phyloP scores from a whole-genome alignment of 1,139 yeast species.

The Saccharomyces hybrid region DNA sequence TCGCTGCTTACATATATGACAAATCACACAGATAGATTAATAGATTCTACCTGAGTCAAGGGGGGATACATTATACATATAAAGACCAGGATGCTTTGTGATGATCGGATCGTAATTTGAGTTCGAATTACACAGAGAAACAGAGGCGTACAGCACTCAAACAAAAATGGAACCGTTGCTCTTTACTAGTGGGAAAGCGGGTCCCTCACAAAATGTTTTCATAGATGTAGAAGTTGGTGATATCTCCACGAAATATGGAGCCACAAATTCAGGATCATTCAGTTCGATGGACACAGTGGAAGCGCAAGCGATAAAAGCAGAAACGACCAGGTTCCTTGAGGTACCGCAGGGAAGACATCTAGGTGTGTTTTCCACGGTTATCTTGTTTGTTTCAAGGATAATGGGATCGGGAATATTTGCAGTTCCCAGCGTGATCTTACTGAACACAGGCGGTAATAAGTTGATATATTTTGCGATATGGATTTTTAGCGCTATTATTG shows the following conservation, averaged over 20 bases:
- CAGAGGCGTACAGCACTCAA: neutral
- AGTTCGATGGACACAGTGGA: conserved; percentile 8
- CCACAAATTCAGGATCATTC: conserved; percentile 3
- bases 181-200: neutral
- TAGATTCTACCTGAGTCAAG: neutral
- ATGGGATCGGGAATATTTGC: conserved; percentile 77
- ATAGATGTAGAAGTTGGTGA: conserved; percentile 3
- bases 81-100: neutral
- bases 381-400: conserved; percentile 58
- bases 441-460: conserved; percentile 62
- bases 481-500: conserved; percentile 51
- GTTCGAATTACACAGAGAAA: neutral
- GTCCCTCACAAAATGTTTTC: neutral
- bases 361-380: conserved; percentile 58
- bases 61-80: neutral
- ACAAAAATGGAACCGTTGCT: neutral
- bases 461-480: conserved; percentile 53
- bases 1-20: neutral
- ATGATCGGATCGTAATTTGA: neutral
- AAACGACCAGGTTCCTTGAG: conserved; percentile 31
- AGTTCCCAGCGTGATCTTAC: conserved; percentile 60
- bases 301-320: conserved; percentile 16
- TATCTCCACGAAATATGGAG: neutral
- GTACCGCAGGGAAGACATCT: conserved; percentile 71
- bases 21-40: neutral